Conservation (phyloP, 1,139 yeast species). For the Suhomyces taliae region DNA sequence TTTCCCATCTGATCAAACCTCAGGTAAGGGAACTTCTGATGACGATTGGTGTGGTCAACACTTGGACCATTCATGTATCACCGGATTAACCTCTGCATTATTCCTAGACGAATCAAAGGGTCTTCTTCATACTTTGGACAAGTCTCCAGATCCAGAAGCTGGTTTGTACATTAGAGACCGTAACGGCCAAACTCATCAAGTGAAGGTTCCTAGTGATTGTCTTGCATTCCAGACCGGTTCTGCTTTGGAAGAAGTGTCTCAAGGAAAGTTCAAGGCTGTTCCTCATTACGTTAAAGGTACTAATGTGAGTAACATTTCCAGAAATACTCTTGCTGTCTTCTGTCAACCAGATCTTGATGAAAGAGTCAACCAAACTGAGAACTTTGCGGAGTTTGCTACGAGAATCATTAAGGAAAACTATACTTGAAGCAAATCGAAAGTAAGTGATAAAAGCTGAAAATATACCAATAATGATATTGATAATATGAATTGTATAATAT, state of each 20-base stretch:
- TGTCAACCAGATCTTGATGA: constrained; percentile 63
- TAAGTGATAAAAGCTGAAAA: neutral
- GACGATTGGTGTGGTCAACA: constrained; percentile 69
- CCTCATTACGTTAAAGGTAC: constrained; percentile 59
- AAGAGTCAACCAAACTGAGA: constrained; percentile 41
- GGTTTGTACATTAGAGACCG: constrained; percentile 58
- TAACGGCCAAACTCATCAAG: constrained; percentile 45
- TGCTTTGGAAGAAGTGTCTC: constrained; percentile 55
- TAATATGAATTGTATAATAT: neutral
- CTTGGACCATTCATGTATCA: constrained; percentile 61
- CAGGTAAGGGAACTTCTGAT: constrained; percentile 13
- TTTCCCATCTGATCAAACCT: constrained; percentile 28
- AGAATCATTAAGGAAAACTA: constrained; percentile 39
- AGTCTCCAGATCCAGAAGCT: constrained; percentile 45
- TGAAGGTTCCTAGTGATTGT: constrained; percentile 55
- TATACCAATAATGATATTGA: neutral
- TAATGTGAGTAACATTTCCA: constrained; percentile 32
- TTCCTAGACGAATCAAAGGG: constrained; percentile 43
- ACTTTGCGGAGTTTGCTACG: constrained; percentile 51
- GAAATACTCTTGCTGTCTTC: constrained; percentile 64
- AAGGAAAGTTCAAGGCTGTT: constrained; percentile 56
- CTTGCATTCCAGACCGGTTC: constrained; percentile 67
- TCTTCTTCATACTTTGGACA: constrained; percentile 21
- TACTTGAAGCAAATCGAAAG: constrained; percentile 13
- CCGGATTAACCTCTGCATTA: constrained; percentile 60